Conservation (phyloP, 192 early-diverging fungal species). For the Dimargaris verticillata region DNA sequence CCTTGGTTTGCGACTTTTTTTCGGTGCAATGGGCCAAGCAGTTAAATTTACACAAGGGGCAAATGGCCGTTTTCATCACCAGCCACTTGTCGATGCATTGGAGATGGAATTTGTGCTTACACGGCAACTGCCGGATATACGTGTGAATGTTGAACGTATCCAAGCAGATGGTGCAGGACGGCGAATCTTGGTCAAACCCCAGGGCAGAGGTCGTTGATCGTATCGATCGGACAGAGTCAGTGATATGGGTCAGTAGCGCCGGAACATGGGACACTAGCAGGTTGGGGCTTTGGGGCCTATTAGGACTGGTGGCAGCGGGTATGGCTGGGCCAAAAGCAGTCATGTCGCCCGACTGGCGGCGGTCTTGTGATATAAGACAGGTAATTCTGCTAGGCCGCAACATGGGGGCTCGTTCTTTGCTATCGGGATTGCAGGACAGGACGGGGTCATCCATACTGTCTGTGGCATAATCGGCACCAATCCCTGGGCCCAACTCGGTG, state of each 20-base stretch:
- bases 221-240: slow-evolving; percentile 1
- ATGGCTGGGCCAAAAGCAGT: not conserved
- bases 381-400: too few species aligned
- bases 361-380: not conserved
- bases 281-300: not conserved
- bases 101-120: slow-evolving; percentile 32
- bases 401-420: not conserved
- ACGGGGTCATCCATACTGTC: not conserved
- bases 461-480: not conserved
- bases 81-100: slow-evolving; percentile 37
- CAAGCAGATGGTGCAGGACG: slow-evolving; percentile 10
- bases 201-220: not conserved
- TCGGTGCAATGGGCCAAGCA: not conserved
- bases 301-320: not conserved
- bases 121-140: slow-evolving; percentile 1
- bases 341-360: too few species aligned
- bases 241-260: slow-evolving; percentile 3
- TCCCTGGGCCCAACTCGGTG: not conserved
- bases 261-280: not conserved
- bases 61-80: slow-evolving; percentile 28
- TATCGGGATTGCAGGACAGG: not conserved
- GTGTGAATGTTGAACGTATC: not conserved
- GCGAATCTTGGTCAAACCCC: not conserved
- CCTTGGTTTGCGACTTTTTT: too few species aligned
- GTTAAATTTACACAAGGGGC: slow-evolving; percentile 34